These are phyloP conservation scores for Solanum neorickii DNA, from an alignment of 257 asterid species.

Conservation along the genomic window DNA sequence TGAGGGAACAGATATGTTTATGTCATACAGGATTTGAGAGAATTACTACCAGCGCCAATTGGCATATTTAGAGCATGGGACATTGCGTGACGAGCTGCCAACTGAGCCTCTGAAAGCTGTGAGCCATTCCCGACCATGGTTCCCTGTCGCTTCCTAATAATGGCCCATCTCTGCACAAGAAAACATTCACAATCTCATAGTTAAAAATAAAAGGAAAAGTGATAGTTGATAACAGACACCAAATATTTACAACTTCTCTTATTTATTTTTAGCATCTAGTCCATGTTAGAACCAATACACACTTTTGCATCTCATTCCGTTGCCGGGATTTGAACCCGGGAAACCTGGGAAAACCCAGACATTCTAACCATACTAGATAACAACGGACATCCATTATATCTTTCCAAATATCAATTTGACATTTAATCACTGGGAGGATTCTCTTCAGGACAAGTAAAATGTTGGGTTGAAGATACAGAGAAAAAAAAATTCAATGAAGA, in stretches of 20 bases:
- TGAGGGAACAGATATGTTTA: background rate
- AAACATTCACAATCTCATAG: background rate
- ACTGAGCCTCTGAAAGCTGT: constrained; percentile 54
- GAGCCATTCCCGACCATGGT: constrained; percentile 27
- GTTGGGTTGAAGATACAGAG: background rate
- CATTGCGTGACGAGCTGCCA: constrained; percentile 66
- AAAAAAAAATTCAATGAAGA: background rate
- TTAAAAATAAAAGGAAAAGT: background rate
- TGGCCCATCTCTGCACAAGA: constrained; percentile 66
- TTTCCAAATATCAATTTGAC: background rate
- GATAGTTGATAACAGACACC: background rate
- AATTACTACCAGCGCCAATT: constrained; percentile 25
- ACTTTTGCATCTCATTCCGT: constrained; percentile 12
- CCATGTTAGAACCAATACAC: background rate
- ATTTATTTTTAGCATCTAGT: background rate
- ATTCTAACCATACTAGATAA: constrained; percentile 26
- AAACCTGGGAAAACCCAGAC: constrained; percentile 30
- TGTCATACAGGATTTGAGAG: background rate
- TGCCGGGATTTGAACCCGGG: constrained; percentile 37
- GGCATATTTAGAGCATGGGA: constrained; percentile 43
- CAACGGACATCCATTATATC: constrained; percentile 17
- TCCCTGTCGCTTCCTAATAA: constrained; percentile 46
- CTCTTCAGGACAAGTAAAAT: background rate
- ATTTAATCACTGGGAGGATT: background rate
- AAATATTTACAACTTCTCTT: background rate